A percentile compares a stretch with the other conserved stretches of the same genome.
phyloP scores from a whole-genome alignment of 805 yeast genomes.

The Ogataea ganodermae region DNA sequence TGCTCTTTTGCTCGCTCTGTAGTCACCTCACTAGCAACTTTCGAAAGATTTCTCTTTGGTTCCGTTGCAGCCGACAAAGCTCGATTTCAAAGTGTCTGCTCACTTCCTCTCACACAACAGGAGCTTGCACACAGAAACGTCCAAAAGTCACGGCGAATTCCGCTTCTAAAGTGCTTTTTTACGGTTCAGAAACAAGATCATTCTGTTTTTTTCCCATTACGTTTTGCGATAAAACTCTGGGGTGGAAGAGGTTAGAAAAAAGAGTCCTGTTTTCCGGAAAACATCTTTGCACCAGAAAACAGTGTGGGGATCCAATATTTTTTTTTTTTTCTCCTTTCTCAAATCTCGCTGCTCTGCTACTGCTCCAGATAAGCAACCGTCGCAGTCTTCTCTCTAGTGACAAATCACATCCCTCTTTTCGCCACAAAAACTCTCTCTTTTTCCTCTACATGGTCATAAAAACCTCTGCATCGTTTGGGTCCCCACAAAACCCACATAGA shows the following conservation, averaged over 20 bases:
- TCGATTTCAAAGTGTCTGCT: no score
- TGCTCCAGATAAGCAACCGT: not conserved
- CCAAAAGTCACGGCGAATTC: not conserved
- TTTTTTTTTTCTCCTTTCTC: not conserved
- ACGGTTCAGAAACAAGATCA: not conserved
- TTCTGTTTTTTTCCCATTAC: not conserved
- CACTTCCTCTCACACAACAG: no score
- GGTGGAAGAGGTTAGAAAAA: not conserved
- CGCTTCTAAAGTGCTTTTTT: not conserved
- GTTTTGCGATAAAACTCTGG: not conserved
- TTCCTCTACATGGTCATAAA: no score
- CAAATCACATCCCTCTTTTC: no score
- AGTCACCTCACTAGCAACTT: not conserved
- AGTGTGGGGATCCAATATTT: not conserved
- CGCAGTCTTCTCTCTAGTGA: not conserved
- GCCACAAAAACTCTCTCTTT: no score
- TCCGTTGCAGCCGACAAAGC: not conserved
- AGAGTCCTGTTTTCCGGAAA: not conserved
- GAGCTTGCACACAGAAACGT: no score
- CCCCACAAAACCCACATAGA: no score
- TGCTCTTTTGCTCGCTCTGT: not conserved
- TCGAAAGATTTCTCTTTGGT: not conserved
- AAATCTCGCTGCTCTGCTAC: not conserved
- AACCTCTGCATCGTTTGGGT: no score
- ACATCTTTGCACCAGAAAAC: not conserved